phyloP scores from a whole-genome alignment of 805 yeast genomes.

The Priceomyces castillae region DNA sequence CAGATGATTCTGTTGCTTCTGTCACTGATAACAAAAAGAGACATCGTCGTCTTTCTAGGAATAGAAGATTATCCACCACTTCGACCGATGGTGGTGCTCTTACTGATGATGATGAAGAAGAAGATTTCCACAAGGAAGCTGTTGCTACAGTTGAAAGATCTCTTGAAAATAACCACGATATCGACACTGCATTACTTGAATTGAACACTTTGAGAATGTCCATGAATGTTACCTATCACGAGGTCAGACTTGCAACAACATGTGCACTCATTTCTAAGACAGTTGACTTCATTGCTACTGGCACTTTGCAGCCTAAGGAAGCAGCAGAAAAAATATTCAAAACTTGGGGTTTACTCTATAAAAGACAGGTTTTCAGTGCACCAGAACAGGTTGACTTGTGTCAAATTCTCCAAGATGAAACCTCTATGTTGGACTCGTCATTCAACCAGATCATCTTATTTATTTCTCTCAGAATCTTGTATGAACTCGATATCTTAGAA shows the following conservation, averaged over 20 bases:
- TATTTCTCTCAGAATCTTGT: constrained; percentile 56
- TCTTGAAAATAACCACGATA: constrained; percentile 84
- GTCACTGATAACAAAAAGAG: constrained; percentile 42
- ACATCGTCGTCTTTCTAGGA: constrained; percentile 21
- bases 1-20: constrained; percentile 60
- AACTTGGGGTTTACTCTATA: constrained; percentile 79
- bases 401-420: constrained; percentile 46
- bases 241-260: constrained; percentile 80
- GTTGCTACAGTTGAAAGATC: constrained; percentile 90
- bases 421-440: constrained; percentile 33
- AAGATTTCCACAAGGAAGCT: constrained; percentile 87
- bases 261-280: constrained; percentile 69
- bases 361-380: constrained; percentile 78
- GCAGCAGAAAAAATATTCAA: constrained; percentile 75
- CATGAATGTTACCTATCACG: constrained; percentile 92
- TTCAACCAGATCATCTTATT: constrained; percentile 50
- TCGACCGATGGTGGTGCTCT: constrained; percentile 35
- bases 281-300: constrained; percentile 71
- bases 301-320: constrained; percentile 69
- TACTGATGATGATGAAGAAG: constrained; percentile 42
- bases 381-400: constrained; percentile 78
- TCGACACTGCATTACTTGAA: constrained; percentile 90
- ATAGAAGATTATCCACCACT: constrained; percentile 35
- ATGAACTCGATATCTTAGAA: constrained; percentile 77
- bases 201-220: constrained; percentile 95